These are phyloP conservation scores for Gymnopilus junonius DNA, from an alignment of 768 basidiomycete species.

Conservation along the genomic window DNA sequence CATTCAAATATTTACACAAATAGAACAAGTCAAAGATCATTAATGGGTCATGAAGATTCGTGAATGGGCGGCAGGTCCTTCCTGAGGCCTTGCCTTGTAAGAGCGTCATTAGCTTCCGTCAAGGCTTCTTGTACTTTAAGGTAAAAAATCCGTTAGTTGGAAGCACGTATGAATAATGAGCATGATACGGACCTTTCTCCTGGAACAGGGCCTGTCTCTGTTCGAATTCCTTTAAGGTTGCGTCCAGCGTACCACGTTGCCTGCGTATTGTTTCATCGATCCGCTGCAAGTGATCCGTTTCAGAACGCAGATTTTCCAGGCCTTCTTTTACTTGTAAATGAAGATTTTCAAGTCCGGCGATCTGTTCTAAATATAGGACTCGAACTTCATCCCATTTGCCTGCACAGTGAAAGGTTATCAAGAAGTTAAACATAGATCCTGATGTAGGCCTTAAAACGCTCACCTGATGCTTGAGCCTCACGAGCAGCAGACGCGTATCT, in stretches of 20 bases:
- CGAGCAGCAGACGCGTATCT: constrained; percentile 47
- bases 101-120: constrained; percentile 41
- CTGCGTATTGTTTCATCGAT: constrained; percentile 46
- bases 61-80: constrained; percentile 29
- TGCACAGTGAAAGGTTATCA: constrained; percentile 27
- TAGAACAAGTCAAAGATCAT: constrained; percentile 9
- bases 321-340: constrained; percentile 57
- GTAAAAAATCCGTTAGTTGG: neutral
- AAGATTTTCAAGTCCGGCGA: constrained; percentile 59
- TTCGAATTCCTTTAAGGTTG: constrained; percentile 47
- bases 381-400: constrained; percentile 67
- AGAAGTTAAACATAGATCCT: neutral
- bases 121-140: constrained; percentile 46
- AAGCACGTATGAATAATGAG: neutral
- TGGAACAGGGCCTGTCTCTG: constrained; percentile 44
- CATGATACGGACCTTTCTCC: constrained; percentile 47
- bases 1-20: constrained; percentile 4
- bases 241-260: constrained; percentile 42
- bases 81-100: constrained; percentile 33
- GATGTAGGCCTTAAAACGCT: constrained; percentile 3
- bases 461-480: constrained; percentile 44
- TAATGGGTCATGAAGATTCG: no score
- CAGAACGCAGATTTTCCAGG: constrained; percentile 44
- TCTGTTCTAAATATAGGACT: constrained; percentile 62
- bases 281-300: constrained; percentile 47